These are phyloP conservation scores for Pythium insidiosum DNA, from an alignment of 352 stramenopile species.

Conservation along the genomic window DNA sequence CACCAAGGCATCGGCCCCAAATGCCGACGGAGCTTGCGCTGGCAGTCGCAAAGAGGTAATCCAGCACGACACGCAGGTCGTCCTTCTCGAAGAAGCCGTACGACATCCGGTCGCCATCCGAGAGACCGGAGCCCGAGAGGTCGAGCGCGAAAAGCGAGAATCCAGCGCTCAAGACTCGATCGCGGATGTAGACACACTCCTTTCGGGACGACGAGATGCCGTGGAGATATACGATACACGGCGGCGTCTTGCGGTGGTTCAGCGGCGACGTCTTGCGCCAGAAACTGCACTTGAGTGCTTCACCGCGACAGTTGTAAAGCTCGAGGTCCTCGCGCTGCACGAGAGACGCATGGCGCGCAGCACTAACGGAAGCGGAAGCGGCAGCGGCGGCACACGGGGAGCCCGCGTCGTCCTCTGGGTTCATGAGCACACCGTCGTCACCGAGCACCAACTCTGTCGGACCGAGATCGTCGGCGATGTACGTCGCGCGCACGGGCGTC, in stretches of 20 bases:
- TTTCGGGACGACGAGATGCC: conserved; percentile 72
- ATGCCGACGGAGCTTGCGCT: conserved; percentile 40
- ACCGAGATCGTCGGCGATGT: conserved; percentile 48
- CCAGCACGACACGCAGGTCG: conserved; percentile 44
- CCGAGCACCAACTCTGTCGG: conserved; percentile 14
- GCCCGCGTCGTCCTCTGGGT: neutral
- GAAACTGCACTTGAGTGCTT: conserved; percentile 66
- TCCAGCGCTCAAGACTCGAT: conserved; percentile 35
- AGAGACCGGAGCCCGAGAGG: conserved; percentile 59
- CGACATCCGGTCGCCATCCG: conserved; percentile 50
- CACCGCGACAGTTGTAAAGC: conserved; percentile 35
- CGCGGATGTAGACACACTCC: conserved; percentile 62
- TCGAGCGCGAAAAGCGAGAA: conserved; percentile 75
- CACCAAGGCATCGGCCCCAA: conserved; percentile 64
- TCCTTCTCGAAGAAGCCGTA: conserved; percentile 68
- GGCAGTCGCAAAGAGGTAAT: conserved; percentile 62
- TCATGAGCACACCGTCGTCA: too few species aligned
- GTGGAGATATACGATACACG: conserved; percentile 73
- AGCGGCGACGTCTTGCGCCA: conserved; percentile 22
- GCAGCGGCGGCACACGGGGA: too few species aligned
- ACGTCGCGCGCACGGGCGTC: conserved; percentile 45
- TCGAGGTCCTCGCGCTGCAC: conserved; percentile 59
- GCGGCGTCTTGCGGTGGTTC: conserved; percentile 1
- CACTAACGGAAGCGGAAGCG: too few species aligned
- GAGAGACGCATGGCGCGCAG: too few species aligned